Evolutionary conservation across 1,139 yeast species (phyloP), one percentile per base, ranked within the genome.

Genomic region (Kodamaea sp.): DNA sequence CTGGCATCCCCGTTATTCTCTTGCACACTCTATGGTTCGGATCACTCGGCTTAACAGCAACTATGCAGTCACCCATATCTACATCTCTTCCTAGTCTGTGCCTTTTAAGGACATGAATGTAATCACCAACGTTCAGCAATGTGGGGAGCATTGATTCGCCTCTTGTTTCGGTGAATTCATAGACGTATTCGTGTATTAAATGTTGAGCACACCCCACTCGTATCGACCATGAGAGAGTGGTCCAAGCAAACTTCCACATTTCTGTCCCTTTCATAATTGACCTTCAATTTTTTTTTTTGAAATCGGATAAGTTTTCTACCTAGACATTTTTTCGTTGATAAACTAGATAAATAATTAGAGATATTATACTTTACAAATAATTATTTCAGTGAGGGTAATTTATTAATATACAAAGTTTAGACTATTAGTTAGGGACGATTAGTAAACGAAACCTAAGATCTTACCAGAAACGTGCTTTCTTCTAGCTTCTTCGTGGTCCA

Each of bases 401-500:
- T 39, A 36, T 41, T 33, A 42, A 39, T 37, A 42, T 37, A 38
- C 20, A 15, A 15, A 15, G 20, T 15, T 15, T 3, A 15, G 20
- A 15, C 4, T 15, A 15, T 15, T 15, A 15, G 20, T 26, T 26
- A 4, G 12, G 9, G 32, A 36, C 38, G 27, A 24, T 43, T 49
- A 50, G 79, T 90, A 90, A 53, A 90, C 96, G 72, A 86, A 90
- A 63, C 97, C 97, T 65, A 90, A 81, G 65, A 90, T 84, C 78
- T 90, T 90, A 72, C 97, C 97, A 58, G 97, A 88, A 60, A 90
- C 97, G 74, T 92, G 97, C 86, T 92, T 92, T 84, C 97, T 86
- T 83, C 97, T 89, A 60, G 98, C 98, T 79, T 92, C 98, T 78
- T 92, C 98, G 78, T 92, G 98, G 79, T 92, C 97, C 96, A 92